A percentile compares a stretch with the other conserved stretches of the same genome.
These are phyloP conservation scores for Mycena maculata DNA, from an alignment of 768 basidiomycete genomes.

Conservation along the genomic window DNA sequence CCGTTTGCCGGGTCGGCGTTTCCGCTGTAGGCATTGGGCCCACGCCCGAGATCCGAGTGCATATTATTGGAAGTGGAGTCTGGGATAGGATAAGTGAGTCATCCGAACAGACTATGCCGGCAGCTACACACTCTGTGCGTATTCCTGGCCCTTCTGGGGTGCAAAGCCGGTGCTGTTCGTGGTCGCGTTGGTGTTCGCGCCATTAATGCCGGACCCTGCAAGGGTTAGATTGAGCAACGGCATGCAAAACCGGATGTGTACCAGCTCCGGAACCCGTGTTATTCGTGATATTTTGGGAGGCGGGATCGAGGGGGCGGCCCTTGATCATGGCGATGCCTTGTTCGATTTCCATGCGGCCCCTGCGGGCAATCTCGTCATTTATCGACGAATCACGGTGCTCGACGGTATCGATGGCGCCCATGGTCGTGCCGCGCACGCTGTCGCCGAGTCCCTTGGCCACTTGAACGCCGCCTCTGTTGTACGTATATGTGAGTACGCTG, in stretches of 20 bases:
- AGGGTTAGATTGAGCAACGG: too few relatives aligned
- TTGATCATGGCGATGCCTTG: conserved; percentile 49
- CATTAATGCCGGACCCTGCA: conserved; percentile 32
- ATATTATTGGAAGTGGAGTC: conserved; percentile 20
- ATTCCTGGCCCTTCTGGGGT: conserved; percentile 21
- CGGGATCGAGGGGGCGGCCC: conserved; percentile 9
- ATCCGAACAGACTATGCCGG: background rate
- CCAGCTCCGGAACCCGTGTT: too few relatives aligned
- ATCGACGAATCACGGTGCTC: conserved; percentile 40
- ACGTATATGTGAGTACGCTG: conserved; percentile 5
- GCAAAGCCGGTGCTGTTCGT: conserved; percentile 24
- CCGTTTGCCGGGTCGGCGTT: conserved; percentile 2
- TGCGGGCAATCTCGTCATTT: conserved; percentile 49
- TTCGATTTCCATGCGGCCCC: conserved; percentile 55
- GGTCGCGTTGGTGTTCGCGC: conserved; percentile 24
- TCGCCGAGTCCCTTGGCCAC: conserved; percentile 54
- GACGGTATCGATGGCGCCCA: conserved; percentile 53
- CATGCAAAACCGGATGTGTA: too few relatives aligned
- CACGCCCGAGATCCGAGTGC: too few relatives aligned
- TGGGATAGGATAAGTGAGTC: background rate
- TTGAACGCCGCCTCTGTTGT: conserved; percentile 13
- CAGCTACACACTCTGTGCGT: conserved; percentile 28
- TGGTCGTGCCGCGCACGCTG: conserved; percentile 54
- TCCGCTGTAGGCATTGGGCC: too few relatives aligned
- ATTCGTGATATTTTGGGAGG: background rate